These are phyloP conservation scores for Sarocladium kiliense DNA, from an alignment of 2,329 filamentous ascomycete genomes.

Conservation along the genomic window DNA sequence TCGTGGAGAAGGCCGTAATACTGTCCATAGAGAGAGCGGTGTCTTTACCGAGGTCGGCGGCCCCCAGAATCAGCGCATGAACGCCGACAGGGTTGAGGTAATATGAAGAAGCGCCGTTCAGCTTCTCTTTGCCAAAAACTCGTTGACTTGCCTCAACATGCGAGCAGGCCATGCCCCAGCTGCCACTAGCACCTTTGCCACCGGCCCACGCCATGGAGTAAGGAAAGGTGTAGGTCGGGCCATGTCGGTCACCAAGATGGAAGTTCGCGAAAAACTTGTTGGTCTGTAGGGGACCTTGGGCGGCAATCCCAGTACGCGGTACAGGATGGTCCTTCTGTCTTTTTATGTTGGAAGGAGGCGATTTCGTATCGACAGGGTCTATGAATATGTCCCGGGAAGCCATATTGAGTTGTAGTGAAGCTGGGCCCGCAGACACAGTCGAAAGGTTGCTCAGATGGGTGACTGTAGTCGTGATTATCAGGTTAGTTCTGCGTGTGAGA, in stretches of 20 bases:
- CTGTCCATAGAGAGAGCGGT: slow-evolving; percentile 52
- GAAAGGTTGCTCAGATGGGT: neutral
- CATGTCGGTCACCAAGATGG: slow-evolving; percentile 67
- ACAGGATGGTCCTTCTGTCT: slow-evolving; percentile 53
- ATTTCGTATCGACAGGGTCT: slow-evolving; percentile 45
- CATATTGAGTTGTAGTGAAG: slow-evolving; percentile 15
- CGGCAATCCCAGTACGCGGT: slow-evolving; percentile 43
- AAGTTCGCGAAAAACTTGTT: slow-evolving; percentile 83
- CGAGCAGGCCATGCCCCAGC: slow-evolving; percentile 73
- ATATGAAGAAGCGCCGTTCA: slow-evolving; percentile 57
- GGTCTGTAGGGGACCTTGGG: slow-evolving; percentile 53
- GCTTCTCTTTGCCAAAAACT: slow-evolving; percentile 56
- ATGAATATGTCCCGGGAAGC: slow-evolving; percentile 47
- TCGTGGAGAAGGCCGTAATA: slow-evolving; percentile 53
- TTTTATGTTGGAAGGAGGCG: slow-evolving; percentile 43
- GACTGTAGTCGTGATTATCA: neutral
- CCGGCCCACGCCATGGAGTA: slow-evolving; percentile 66
- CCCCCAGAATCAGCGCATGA: slow-evolving; percentile 76
- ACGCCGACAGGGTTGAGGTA: slow-evolving; percentile 80
- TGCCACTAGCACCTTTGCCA: slow-evolving; percentile 55
- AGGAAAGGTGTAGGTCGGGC: slow-evolving; percentile 69
- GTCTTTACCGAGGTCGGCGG: slow-evolving; percentile 60
- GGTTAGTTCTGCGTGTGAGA: neutral
- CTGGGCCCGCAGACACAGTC: neutral
- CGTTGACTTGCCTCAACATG: slow-evolving; percentile 66